These are phyloP conservation scores for Thalassiosira allenii DNA, from an alignment of 352 stramenopile species.

Conservation along the genomic window DNA sequence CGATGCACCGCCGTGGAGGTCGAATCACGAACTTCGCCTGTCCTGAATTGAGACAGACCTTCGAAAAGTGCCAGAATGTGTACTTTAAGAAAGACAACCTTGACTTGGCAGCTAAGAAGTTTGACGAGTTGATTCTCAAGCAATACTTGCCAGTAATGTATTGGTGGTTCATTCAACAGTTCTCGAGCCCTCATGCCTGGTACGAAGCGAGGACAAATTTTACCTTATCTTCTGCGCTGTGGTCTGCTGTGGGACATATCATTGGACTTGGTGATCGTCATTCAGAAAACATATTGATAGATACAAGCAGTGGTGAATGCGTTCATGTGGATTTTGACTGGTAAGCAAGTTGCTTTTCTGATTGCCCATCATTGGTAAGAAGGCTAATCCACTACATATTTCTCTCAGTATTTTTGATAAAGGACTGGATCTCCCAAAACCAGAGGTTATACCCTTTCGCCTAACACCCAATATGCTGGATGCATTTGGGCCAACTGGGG, in stretches of 20 bases:
- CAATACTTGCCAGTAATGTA: conserved; percentile 97
- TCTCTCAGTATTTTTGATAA: conserved; percentile 98
- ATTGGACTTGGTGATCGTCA: conserved; percentile 94
- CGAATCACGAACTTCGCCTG: conserved; percentile 78
- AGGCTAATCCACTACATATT: conserved; percentile 1
- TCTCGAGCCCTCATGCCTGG: conserved; percentile 96
- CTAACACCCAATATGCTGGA: conserved; percentile 99
- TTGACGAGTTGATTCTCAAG: conserved; percentile 89
- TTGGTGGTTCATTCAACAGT: conserved; percentile 99
- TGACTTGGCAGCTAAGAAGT: conserved; percentile 88
- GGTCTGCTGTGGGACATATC: conserved; percentile 97
- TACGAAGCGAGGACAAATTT: conserved; percentile 94
- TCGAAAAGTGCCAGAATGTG: conserved; percentile 81
- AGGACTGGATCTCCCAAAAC: conserved; percentile 93
- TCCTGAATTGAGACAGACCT: conserved; percentile 70
- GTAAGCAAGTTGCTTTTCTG: conserved; percentile 57
- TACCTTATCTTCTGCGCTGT: conserved; percentile 90
- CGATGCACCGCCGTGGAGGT: conserved; percentile 60
- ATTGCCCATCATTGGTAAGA: background rate
- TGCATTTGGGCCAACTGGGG: conserved; percentile 97
- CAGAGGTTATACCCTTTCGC: conserved; percentile 99
- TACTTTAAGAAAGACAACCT: conserved; percentile 83
- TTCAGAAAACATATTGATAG: conserved; percentile 99
- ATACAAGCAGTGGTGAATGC: conserved; percentile 96
- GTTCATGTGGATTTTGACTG: conserved; percentile 99